Percentiles rank a stretch among this genome's conserved stretches.
These are phyloP conservation scores for Ceriops zippeliana DNA, from an alignment of 345 rosid species.

Conservation along the genomic window DNA sequence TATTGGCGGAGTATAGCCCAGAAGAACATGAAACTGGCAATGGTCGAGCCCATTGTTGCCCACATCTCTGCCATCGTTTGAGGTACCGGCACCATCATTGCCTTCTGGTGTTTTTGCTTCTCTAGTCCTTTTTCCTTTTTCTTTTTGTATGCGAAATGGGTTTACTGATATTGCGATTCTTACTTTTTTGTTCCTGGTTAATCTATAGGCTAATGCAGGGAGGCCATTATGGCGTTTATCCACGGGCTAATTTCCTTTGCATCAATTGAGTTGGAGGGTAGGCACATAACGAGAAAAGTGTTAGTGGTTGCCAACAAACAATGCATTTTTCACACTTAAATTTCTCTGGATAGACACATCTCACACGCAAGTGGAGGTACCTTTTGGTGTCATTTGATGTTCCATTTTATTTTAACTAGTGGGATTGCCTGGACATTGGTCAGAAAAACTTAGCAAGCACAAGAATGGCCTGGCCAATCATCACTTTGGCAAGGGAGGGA, in stretches of 20 bases:
- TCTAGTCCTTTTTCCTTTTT: neutral
- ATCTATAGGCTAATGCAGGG: neutral
- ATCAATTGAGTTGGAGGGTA: neutral
- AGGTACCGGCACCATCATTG: slow-evolving; percentile 21
- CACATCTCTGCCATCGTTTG: slow-evolving; percentile 43
- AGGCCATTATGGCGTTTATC: neutral
- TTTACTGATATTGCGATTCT: neutral
- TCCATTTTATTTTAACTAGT: too few relatives aligned
- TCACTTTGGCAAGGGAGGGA: too few relatives aligned
- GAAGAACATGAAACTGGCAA: slow-evolving; percentile 54
- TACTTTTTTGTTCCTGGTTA: neutral
- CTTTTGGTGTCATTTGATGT: too few relatives aligned
- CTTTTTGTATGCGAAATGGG: neutral
- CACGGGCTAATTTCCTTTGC: neutral
- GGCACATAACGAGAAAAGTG: neutral
- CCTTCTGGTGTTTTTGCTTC: neutral
- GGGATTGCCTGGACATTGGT: too few relatives aligned
- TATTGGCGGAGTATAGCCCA: slow-evolving; percentile 51
- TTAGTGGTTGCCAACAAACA: slow-evolving; percentile 2
- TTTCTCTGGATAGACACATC: neutral
- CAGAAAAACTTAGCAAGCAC: too few relatives aligned
- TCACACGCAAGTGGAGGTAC: too few relatives aligned
- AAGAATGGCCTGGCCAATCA: too few relatives aligned
- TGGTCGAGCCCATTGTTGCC: slow-evolving; percentile 55
- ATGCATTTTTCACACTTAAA: neutral